Percentiles rank a stretch among this genome's conserved stretches.
phyloP scores from a whole-genome alignment of 2,329 filamentous ascomycete species.

The Metarhizium robertsii region DNA sequence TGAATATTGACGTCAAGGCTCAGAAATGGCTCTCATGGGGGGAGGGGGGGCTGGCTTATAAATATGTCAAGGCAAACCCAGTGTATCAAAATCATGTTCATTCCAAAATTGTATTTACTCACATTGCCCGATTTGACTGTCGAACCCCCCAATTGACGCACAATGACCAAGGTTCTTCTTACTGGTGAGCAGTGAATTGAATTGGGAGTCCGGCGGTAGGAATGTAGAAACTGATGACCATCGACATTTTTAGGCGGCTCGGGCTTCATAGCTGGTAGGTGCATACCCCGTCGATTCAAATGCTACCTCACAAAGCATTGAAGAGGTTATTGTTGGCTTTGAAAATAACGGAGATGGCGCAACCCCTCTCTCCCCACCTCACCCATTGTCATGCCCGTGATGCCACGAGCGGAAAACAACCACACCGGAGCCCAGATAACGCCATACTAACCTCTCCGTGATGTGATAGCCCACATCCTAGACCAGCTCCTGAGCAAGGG shows the following conservation, averaged over 20 bases:
- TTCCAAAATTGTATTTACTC: background rate
- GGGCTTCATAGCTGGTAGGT: background rate
- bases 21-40: background rate
- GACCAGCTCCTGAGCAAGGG: conserved; percentile 41
- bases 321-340: no score
- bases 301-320: background rate
- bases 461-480: conserved; percentile 39
- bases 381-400: background rate
- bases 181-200: background rate
- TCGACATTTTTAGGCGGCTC: background rate
- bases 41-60: background rate
- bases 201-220: background rate
- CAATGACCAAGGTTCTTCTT: background rate
- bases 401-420: background rate
- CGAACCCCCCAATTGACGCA: background rate
- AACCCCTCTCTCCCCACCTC: background rate
- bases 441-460: background rate
- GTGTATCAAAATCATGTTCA: background rate
- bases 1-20: background rate
- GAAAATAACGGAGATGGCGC: no score
- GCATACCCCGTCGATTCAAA: background rate
- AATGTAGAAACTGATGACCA: background rate
- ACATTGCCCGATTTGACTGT: background rate
- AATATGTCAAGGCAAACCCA: background rate
- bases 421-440: background rate